Evolutionary conservation across 371 early-diverging fungal genomes (phyloP).

Genomic region (Apophysomyces trapeziformis): DNA sequence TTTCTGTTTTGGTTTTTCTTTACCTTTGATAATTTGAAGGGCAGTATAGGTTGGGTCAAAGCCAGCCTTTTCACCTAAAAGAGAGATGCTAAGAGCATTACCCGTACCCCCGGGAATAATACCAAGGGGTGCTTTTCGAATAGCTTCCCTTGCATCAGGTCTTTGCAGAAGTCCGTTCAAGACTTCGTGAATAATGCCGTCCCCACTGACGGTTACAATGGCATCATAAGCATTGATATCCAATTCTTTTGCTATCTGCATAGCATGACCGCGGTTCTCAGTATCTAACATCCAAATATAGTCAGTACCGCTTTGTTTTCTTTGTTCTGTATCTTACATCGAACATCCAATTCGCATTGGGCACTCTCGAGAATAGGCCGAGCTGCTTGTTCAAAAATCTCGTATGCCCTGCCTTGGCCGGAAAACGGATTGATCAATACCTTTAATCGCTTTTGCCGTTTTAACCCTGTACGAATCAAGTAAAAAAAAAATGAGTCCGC

Average conservation of each 20-base stretch:
- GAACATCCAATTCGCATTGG: constrained; percentile 58
- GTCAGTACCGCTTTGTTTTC: too few species aligned
- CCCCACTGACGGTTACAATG: constrained; percentile 75
- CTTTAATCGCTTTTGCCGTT: constrained; percentile 47
- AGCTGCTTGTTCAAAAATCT: constrained; percentile 62
- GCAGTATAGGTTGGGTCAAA: constrained; percentile 54
- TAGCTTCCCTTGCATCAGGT: constrained; percentile 58
- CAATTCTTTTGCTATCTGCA: constrained; percentile 63
- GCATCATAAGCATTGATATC: constrained; percentile 62
- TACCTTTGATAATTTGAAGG: constrained; percentile 63
- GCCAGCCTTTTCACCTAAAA: constrained; percentile 60
- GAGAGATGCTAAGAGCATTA: constrained; percentile 58
- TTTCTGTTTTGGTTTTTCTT: neutral
- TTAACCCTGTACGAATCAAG: constrained; percentile 22
- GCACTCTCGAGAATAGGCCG: constrained; percentile 71
- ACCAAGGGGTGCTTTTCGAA: constrained; percentile 65
- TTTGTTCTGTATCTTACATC: constrained; percentile 37
- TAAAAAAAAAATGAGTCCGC: too few species aligned
- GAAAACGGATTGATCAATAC: constrained; percentile 79
- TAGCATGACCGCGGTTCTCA: constrained; percentile 65
- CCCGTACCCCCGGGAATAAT: constrained; percentile 70
- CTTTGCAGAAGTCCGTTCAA: constrained; percentile 76
- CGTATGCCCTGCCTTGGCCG: constrained; percentile 69
- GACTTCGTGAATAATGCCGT: constrained; percentile 82
- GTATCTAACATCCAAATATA: constrained; percentile 49